Percentiles rank a stretch among this genome's conserved stretches.
phyloP scores from a whole-genome alignment of 140 eudicot species.

The Cichorium intybus region DNA sequence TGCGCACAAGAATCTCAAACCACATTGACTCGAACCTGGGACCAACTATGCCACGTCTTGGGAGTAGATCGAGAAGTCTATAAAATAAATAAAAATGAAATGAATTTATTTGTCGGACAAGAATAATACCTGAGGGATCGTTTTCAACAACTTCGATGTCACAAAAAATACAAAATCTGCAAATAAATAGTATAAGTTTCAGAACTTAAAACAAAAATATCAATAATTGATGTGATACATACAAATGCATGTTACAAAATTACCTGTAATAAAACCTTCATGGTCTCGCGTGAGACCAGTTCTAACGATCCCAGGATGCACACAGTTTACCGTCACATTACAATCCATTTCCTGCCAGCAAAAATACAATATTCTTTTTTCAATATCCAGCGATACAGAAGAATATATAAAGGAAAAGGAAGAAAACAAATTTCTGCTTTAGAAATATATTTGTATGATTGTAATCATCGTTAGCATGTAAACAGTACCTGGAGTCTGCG shows the following conservation, averaged over 20 bases:
- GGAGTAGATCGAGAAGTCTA: no score
- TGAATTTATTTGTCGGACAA: neutral
- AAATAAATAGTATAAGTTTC: constrained; percentile 5
- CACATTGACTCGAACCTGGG: no score
- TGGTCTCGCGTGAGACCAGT: constrained; percentile 95
- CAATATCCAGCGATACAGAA: neutral
- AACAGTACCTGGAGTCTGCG: constrained; percentile 55
- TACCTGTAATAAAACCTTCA: constrained; percentile 90
- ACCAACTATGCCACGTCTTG: no score
- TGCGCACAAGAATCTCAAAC: no score
- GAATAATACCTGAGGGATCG: constrained; percentile 83
- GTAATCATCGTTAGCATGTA: neutral
- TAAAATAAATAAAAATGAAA: neutral
- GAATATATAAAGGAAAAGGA: neutral
- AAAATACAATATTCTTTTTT: neutral
- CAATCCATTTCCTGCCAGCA: constrained; percentile 59
- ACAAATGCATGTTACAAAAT: neutral
- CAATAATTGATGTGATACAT: neutral
- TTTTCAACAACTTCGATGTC: constrained; percentile 77
- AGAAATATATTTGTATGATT: constrained; percentile 8
- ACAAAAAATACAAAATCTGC: constrained; percentile 87
- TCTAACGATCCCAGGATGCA: constrained; percentile 96
- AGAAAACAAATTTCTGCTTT: constrained; percentile 18
- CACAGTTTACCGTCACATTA: constrained; percentile 80
- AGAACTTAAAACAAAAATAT: neutral